Base-by-base conservation (phyloP, 352 stramenopile genomes). In the Plasmopara viticola region DNA sequence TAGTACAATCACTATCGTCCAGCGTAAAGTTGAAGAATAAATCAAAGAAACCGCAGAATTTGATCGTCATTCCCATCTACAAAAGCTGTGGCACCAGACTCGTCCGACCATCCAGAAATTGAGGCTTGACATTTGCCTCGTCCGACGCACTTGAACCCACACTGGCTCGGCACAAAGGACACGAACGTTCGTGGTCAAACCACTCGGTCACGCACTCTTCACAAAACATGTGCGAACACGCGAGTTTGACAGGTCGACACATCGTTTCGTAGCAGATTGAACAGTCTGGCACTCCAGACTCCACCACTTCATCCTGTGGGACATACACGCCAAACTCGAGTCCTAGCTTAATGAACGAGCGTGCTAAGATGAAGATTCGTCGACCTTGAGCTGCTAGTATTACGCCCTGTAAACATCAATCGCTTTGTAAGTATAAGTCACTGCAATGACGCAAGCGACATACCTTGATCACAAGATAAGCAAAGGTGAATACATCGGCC, bases 241-340 rank as follows among this genome's bases (percentile, higher is more conserved):
- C 64, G 17, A 92, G 73, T 46, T 90, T 85, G 28, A 92, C 81
- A 8, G 81, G 81, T 20, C 59, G 56, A 6, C 75, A 63, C 81
- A 92, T 88, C 2, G 62, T 29, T 33, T 92, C 81, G 51, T 92
- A 92, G 64, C 81, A 92, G 41, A 92, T 92, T 10, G 78, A 87
- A 55, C 81, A 92, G 49, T 92, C 78, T 0, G 75, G 74, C 0
- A 51, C 74, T 2, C 77, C 78, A 5, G 74, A 67, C 62, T 87
- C 74, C n/a, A 64, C 64, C 1, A 90, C 39, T 14, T 86, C 81
- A 4, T 83, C 78, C 1, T 66, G 65, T 0, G 70, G 57, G 18
- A 92, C 72, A 56, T 92, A 89, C 14, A 64, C 62, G 4, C 75
- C 81, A 41, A 85, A 86, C 37, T 92, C 78, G 6, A 92, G 65